Percentiles rank a stretch among this genome's conserved stretches.
Conservation (phyloP, 768 basidiomycete genomes). For the Lenzites betulinus region DNA sequence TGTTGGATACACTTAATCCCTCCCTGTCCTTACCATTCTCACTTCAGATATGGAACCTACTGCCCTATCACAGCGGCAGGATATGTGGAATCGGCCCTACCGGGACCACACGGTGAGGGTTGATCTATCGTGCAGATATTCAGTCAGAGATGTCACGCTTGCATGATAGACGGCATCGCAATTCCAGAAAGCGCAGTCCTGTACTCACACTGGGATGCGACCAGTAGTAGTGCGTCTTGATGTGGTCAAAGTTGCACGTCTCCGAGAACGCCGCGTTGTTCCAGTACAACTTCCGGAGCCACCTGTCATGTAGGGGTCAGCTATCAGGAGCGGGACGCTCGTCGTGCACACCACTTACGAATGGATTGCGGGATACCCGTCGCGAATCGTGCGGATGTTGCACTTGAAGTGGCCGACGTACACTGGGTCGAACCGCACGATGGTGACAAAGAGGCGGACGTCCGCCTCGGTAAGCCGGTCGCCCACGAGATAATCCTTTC, state of each 20-base stretch:
- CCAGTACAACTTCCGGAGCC: conserved; percentile 92
- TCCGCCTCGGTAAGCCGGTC: conserved; percentile 81
- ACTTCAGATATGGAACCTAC: too few relatives aligned
- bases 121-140: conserved; percentile 42
- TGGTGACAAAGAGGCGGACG: conserved; percentile 89
- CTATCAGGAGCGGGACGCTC: too few relatives aligned
- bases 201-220: conserved; percentile 47
- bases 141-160: conserved; percentile 38
- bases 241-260: conserved; percentile 88
- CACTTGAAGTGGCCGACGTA: conserved; percentile 95
- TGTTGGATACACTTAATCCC: too few relatives aligned
- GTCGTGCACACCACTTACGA: neutral
- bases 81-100: conserved; percentile 73
- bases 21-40: too few relatives aligned
- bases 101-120: conserved; percentile 77
- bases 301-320: conserved; percentile 41
- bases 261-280: conserved; percentile 83
- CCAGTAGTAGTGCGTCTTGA: conserved; percentile 78
- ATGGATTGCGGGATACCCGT: conserved; percentile 54
- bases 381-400: conserved; percentile 82
- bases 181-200: neutral
- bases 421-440: conserved; percentile 89
- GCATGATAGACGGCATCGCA: neutral
- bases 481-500: conserved; percentile 86
- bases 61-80: conserved; percentile 49